A percentile compares a stretch with the other conserved stretches of the same genome.
Conservation (phyloP, 1,284 basidiomycete genomes). For the Ustilago sp. region DNA sequence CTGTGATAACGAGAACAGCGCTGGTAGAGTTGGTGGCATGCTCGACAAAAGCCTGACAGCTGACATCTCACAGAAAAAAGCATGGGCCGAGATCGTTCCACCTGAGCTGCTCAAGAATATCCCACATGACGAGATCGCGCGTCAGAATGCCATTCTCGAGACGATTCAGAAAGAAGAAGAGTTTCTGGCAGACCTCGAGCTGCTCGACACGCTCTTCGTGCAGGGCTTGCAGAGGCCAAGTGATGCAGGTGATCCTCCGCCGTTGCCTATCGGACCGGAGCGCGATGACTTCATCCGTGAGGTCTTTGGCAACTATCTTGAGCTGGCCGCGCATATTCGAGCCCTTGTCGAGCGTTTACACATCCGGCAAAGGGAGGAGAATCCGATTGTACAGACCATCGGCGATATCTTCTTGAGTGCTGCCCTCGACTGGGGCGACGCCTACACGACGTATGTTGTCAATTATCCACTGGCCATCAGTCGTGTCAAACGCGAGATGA, state of each 20-base stretch:
- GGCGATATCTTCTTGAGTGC: slow-evolving; percentile 91
- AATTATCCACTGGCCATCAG: slow-evolving; percentile 87
- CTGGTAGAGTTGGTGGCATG: slow-evolving; percentile 12
- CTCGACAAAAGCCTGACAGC: slow-evolving; percentile 17
- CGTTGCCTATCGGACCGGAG: slow-evolving; percentile 56
- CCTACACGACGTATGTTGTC: slow-evolving; percentile 87
- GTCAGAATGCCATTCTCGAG: slow-evolving; percentile 91
- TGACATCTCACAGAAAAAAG: slow-evolving; percentile 70
- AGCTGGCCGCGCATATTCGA: slow-evolving; percentile 84
- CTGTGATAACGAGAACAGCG: slow-evolving; percentile 15
- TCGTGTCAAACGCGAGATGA: slow-evolving; percentile 84
- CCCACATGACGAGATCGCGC: slow-evolving; percentile 81
- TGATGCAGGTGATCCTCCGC: slow-evolving; percentile 57
- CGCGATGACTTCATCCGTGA: slow-evolving; percentile 85
- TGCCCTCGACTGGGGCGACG: slow-evolving; percentile 85
- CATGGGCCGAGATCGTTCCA: slow-evolving; percentile 82
- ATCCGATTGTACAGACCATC: slow-evolving; percentile 83
- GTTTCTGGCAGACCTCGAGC: slow-evolving; percentile 88
- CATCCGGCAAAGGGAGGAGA: slow-evolving; percentile 87
- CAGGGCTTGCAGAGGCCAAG: slow-evolving; percentile 53
- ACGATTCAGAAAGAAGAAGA: slow-evolving; percentile 90
- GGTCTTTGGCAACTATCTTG: slow-evolving; percentile 87
- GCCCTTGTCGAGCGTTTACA: slow-evolving; percentile 85
- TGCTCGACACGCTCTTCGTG: slow-evolving; percentile 75
- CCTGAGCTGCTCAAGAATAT: slow-evolving; percentile 77